A percentile compares a stretch with the other conserved stretches of the same genome.
Conservation (phyloP, 345 rosid genomes). For the Acer yangbiense region DNA sequence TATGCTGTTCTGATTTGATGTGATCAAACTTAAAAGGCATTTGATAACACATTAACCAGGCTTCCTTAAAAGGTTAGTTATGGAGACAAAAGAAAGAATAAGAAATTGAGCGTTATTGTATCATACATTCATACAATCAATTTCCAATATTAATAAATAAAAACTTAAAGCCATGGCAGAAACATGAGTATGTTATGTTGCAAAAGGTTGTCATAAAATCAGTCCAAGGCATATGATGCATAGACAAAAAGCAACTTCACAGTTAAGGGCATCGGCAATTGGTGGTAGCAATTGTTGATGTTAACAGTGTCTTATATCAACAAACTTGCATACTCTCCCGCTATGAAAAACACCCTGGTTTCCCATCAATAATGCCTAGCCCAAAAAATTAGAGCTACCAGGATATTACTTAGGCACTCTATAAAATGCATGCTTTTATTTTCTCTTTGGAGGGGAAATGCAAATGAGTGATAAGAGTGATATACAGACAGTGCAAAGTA, state of each 20-base stretch:
- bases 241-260: slow-evolving; percentile 8
- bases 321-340: no score
- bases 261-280: not conserved
- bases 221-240: not conserved
- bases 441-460: not conserved
- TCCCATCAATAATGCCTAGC: not conserved
- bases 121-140: not conserved
- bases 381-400: slow-evolving; percentile 1
- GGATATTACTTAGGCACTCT: not conserved
- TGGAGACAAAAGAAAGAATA: no score
- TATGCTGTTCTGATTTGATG: not conserved
- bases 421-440: no score
- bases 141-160: not conserved
- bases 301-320: not conserved
- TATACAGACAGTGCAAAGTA: not conserved
- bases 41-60: not conserved
- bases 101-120: not conserved
- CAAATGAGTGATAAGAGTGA: not conserved
- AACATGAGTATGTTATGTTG: not conserved
- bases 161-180: no score
- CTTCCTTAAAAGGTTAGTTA: not conserved
- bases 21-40: not conserved
- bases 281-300: not conserved
- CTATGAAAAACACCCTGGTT: not conserved
- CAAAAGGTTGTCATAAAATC: not conserved